Base-by-base conservation (phyloP, 1,284 basidiomycete species). In the Ceratobasidium sp. region DNA sequence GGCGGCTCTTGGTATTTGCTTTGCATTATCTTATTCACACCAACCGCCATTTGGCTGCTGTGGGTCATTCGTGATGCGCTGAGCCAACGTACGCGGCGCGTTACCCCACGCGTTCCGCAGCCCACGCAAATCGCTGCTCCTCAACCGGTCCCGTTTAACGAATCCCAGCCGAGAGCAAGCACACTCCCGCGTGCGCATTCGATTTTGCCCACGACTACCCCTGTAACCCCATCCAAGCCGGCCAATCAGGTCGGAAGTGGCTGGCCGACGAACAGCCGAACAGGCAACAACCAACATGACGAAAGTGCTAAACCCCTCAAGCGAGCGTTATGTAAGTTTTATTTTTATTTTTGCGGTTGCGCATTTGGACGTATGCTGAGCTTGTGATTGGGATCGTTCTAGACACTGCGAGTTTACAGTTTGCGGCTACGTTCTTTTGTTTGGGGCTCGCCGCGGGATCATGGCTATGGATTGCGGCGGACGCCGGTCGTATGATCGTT, bases 11-110 rank as follows among this genome's bases (percentile, higher is more conserved):
- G 69, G 69, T 72, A 72, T 17, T 27, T 62, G 5, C 27, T 72
- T n/a, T 51, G 69, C 17, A 53, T 72, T 27, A 31, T 72, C 29
- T 33, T 72, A 47, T 72, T 72, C 29, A 62, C 57, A 33, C 69
- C 69, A 3, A 72, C 69, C n/a, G 69, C 69, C 2, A 29, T 72
- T 24, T 72, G 69, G 69, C 45, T 72, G 11, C 47, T 72, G 3
- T 22, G 6, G 17, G 31, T 44, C n/a, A 51, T 72, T n/a, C 56
- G 69, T 2, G 22, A 62, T n/a, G n/a, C 69, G 3, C 36, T 62
- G 5, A 60, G 60, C 14, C 31, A 60, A 33, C 69, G 69, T 50
- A 31, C 45, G 22, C 56, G 57, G 3, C 56, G 67, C 6, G 33
- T 45, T 1, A 71, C 54, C 17, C 67, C 67, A 1, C 56, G 59